Conservation (phyloP, 1,139 yeast species). For the Suhomyces ambrosiae region DNA sequence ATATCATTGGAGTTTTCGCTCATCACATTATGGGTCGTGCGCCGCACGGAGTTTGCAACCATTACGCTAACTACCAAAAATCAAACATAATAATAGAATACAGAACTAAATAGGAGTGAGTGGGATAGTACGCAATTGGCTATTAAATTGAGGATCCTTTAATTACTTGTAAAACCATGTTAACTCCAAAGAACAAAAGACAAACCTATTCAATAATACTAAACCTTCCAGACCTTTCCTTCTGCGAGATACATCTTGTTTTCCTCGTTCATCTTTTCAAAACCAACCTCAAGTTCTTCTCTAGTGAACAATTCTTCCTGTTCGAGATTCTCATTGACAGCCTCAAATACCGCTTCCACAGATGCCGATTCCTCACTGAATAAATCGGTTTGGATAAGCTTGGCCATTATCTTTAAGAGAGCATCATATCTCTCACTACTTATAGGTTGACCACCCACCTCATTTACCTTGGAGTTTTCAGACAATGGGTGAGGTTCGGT, state of each 20-base stretch:
- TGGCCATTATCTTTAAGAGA: conserved; percentile 50
- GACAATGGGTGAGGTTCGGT: conserved; percentile 30
- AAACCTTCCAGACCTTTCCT: conserved; percentile 63
- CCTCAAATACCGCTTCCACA: conserved; percentile 42
- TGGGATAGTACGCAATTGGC: no score
- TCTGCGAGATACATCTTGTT: conserved; percentile 64
- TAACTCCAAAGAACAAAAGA: conserved; percentile 4
- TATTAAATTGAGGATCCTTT: no score
- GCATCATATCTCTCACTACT: conserved; percentile 52
- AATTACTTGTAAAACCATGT: no score
- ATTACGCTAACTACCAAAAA: conserved; percentile 1
- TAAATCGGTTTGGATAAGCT: conserved; percentile 46
- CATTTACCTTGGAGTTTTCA: conserved; percentile 23
- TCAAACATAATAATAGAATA: conserved; percentile 6
- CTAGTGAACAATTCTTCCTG: conserved; percentile 62
- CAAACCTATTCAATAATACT: neutral
- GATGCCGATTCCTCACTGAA: conserved; percentile 54
- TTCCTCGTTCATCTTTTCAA: conserved; percentile 53
- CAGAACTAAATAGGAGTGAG: conserved; percentile 10
- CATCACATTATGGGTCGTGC: conserved; percentile 9
- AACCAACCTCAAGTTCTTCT: conserved; percentile 56
- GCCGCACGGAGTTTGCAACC: conserved; percentile 3
- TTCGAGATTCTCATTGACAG: conserved; percentile 53
- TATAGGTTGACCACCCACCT: conserved; percentile 27
- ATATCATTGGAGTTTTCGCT: conserved; percentile 4